A percentile compares a stretch with the other conserved stretches of the same genome.
These are phyloP conservation scores for Tricholoma sp. DNA, from an alignment of 768 basidiomycete genomes.

Conservation along the genomic window DNA sequence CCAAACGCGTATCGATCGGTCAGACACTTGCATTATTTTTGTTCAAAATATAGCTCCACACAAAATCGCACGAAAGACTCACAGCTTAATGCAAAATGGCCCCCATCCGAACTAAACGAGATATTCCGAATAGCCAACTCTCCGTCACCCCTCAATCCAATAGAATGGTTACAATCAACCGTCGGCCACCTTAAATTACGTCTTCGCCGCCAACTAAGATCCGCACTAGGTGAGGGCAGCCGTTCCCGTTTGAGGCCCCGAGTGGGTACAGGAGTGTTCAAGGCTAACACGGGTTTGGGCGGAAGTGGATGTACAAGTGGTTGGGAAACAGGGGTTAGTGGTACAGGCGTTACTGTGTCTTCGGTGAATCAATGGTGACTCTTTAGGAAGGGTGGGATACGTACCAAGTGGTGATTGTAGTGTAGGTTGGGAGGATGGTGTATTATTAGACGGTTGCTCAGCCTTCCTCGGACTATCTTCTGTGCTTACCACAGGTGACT, in stretches of 20 bases:
- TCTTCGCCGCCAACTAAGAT: conserved; percentile 21
- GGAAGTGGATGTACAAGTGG: conserved; percentile 26
- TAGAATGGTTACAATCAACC: conserved; percentile 31
- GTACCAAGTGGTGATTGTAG: not conserved
- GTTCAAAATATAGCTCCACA: not conserved
- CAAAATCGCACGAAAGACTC: conserved; percentile 19
- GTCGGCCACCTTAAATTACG: conserved; percentile 45
- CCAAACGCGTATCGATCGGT: conserved; percentile 63
- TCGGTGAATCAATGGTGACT: not conserved
- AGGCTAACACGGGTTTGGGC: conserved; percentile 21
- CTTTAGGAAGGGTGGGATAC: not conserved
- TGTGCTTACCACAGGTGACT: not conserved
- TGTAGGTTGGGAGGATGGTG: not conserved
- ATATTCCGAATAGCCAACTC: conserved; percentile 44
- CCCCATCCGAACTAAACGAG: conserved; percentile 48
- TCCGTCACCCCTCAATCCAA: conserved; percentile 39
- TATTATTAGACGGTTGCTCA: not conserved
- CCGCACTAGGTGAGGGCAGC: conserved; percentile 14
- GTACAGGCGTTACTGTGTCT: not conserved
- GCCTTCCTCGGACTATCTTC: not conserved
- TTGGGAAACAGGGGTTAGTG: conserved; percentile 7
- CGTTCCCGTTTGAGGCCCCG: conserved; percentile 37
- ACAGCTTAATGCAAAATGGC: conserved; percentile 55
- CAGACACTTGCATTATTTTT: conserved; percentile 35
- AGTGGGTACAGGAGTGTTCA: conserved; percentile 7